Conservation (phyloP, 2,329 filamentous ascomycete genomes). For the Verticillium dahliae region DNA sequence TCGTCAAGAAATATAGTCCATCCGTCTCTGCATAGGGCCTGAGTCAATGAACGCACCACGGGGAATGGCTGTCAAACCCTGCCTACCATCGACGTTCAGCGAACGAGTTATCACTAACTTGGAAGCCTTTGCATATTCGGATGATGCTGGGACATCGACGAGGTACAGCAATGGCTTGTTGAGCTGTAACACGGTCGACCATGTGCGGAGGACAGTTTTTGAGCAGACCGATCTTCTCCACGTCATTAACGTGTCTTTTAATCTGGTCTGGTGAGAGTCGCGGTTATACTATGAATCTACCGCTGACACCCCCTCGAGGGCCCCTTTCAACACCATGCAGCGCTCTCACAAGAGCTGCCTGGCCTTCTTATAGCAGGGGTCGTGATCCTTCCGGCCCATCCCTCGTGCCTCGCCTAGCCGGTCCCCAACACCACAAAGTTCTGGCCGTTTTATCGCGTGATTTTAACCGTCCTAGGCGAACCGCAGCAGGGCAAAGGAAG, state of each 20-base stretch:
- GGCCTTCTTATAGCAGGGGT: background rate
- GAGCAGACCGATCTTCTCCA: too few relatives aligned
- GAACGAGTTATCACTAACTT: too few relatives aligned
- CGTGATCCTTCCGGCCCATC: background rate
- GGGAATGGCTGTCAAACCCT: background rate
- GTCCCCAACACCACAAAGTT: background rate
- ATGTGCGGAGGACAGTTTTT: background rate
- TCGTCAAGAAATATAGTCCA: background rate
- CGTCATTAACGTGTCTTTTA: too few relatives aligned
- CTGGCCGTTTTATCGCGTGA: background rate
- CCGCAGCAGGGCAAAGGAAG: background rate
- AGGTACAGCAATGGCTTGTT: too few relatives aligned
- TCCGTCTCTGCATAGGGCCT: background rate
- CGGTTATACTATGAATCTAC: background rate
- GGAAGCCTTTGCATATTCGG: too few relatives aligned
- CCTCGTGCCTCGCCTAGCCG: background rate
- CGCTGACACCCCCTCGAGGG: background rate
- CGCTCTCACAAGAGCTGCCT: background rate
- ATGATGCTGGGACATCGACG: too few relatives aligned
- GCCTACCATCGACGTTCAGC: background rate
- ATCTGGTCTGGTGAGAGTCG: too few relatives aligned
- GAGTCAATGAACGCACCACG: too few relatives aligned
- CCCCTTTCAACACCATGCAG: background rate
- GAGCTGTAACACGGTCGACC: too few relatives aligned
- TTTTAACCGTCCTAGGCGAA: background rate